phyloP scores from a whole-genome alignment of 2,329 filamentous ascomycete genomes.

The Phaeoacremonium minimum region DNA sequence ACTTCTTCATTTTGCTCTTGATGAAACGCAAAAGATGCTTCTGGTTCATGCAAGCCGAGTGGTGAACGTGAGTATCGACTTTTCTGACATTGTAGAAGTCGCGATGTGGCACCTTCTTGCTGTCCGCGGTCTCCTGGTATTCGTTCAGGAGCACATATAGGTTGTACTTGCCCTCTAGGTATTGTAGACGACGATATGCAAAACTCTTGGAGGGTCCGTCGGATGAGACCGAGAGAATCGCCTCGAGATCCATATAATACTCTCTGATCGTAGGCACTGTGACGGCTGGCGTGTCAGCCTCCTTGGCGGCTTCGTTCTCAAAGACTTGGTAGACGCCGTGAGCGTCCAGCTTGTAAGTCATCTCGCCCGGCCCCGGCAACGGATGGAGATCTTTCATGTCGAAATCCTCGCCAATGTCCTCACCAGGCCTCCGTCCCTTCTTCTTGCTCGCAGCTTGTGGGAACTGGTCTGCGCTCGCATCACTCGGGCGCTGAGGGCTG shows the following conservation, averaged over 20 bases:
- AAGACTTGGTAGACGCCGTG: constrained; percentile 92
- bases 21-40: constrained; percentile 98
- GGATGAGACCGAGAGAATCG: constrained; percentile 81
- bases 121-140: constrained; percentile 96
- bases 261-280: constrained; percentile 89
- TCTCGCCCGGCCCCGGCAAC: constrained; percentile 64
- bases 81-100: constrained; percentile 99
- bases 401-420: constrained; percentile 91
- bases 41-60: constrained; percentile 99
- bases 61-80: constrained; percentile 97
- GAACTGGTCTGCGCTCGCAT: constrained; percentile 24
- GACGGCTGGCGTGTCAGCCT: constrained; percentile 66
- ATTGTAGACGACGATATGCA: constrained; percentile 89
- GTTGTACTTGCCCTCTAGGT: constrained; percentile 95
- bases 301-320: constrained; percentile 59
- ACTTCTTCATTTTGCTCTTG: constrained; percentile 99
- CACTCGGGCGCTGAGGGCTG: constrained; percentile 17
- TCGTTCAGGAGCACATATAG: constrained; percentile 91
- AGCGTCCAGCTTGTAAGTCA: constrained; percentile 75
- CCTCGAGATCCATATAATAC: constrained; percentile 92
- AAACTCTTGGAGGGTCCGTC: constrained; percentile 97
- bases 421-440: constrained; percentile 75
- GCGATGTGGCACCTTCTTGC: constrained; percentile 93
- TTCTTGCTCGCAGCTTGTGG: constrained; percentile 32
- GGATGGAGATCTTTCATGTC: constrained; percentile 73